Percentiles rank a stretch among this genome's conserved stretches.
phyloP scores from a whole-genome alignment of 257 asterid species.

The Linaria vulgaris region DNA sequence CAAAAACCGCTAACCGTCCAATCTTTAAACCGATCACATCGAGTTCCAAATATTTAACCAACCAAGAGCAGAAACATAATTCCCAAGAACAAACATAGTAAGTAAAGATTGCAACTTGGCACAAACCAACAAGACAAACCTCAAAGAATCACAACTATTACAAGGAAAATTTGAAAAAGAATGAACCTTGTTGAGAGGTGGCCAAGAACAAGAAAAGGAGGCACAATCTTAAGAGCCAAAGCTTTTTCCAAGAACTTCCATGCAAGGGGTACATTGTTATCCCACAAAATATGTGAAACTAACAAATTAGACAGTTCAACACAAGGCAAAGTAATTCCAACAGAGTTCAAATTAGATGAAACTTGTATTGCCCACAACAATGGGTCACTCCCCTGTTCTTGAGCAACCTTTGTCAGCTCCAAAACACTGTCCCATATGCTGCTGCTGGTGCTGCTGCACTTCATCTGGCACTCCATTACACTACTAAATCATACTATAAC shows the following conservation, averaged over 20 bases:
- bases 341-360: slow-evolving; percentile 65
- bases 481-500: slow-evolving; percentile 36
- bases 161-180: background rate
- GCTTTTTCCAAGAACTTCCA: slow-evolving; percentile 96
- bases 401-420: slow-evolving; percentile 72
- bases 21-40: background rate
- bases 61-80: background rate
- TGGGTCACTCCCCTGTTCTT: slow-evolving; percentile 76
- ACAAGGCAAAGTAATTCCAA: slow-evolving; percentile 70
- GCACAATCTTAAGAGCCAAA: slow-evolving; percentile 68
- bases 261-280: slow-evolving; percentile 77
- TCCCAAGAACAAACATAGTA: slow-evolving; percentile 19
- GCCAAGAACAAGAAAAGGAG: slow-evolving; percentile 74
- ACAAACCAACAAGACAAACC: slow-evolving; percentile 11
- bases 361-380: slow-evolving; percentile 74
- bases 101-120: slow-evolving; percentile 17
- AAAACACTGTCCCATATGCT: slow-evolving; percentile 60
- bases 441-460: too few species aligned
- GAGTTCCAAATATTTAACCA: background rate
- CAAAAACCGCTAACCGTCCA: slow-evolving; percentile 3
- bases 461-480: slow-evolving; percentile 57
- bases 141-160: background rate
- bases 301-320: slow-evolving; percentile 61
- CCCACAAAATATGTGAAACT: slow-evolving; percentile 91
- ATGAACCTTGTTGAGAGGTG: slow-evolving; percentile 77